These are phyloP conservation scores for Royoungia palumana DNA, from an alignment of 768 basidiomycete genomes.

Conservation along the genomic window DNA sequence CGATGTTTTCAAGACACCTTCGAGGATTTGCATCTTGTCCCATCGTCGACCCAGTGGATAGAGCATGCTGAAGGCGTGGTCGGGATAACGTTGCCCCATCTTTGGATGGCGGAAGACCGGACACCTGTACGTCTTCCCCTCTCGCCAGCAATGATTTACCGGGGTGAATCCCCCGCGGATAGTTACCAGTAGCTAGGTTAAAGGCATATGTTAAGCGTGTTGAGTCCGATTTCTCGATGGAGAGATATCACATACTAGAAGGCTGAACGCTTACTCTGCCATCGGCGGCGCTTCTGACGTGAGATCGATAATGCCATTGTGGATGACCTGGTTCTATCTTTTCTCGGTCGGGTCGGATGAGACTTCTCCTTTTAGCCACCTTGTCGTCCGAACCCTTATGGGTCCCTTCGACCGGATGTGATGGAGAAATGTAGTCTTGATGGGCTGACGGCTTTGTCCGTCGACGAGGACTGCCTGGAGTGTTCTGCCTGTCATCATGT, in stretches of 20 bases:
- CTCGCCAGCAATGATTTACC: slow-evolving; percentile 88
- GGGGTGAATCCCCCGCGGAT: slow-evolving; percentile 64
- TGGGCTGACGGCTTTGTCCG: slow-evolving; percentile 43
- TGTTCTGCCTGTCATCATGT: slow-evolving; percentile 61
- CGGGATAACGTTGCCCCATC: slow-evolving; percentile 77
- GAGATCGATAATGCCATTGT: slow-evolving; percentile 90
- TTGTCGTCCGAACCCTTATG: slow-evolving; percentile 41
- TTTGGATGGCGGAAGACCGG: slow-evolving; percentile 87
- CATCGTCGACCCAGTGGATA: slow-evolving; percentile 38
- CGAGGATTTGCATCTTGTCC: slow-evolving; percentile 35
- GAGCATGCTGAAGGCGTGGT: slow-evolving; percentile 48
- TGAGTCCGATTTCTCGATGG: neutral
- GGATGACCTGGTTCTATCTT: slow-evolving; percentile 94
- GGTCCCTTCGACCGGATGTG: slow-evolving; percentile 31
- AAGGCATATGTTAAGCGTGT: slow-evolving; percentile 5
- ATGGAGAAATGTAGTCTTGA: slow-evolving; percentile 45
- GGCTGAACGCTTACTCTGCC: slow-evolving; percentile 69
- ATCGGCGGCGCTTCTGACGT: slow-evolving; percentile 75
- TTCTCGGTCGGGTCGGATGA: slow-evolving; percentile 91
- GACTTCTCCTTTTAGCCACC: slow-evolving; percentile 80
- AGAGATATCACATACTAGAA: slow-evolving; percentile 50
- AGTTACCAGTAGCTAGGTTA: slow-evolving; percentile 70
- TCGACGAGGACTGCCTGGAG: slow-evolving; percentile 53
- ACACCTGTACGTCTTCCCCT: slow-evolving; percentile 89
- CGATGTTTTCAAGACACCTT: slow-evolving; percentile 66